Percentiles rank a stretch among this genome's conserved stretches.
These are phyloP conservation scores for Tuber melanosporum DNA, from an alignment of 495 filamentous ascomycete species.

Conservation along the genomic window DNA sequence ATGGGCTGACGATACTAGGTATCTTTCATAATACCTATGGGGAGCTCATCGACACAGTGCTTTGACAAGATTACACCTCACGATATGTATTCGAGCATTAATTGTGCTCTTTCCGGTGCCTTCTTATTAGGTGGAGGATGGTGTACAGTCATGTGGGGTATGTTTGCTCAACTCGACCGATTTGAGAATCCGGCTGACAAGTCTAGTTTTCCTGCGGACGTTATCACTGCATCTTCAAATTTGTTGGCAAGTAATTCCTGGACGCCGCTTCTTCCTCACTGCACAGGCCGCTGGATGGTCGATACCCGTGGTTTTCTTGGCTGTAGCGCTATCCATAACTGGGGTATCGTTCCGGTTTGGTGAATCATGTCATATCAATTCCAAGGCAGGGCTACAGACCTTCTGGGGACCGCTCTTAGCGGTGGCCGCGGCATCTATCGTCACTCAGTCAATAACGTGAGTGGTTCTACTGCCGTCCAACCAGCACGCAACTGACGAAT, in stretches of 20 bases:
- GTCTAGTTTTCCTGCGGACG: slow-evolving; percentile 70
- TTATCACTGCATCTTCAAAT: slow-evolving; percentile 94
- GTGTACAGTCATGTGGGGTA: slow-evolving; percentile 73
- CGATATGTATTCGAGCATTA: slow-evolving; percentile 73
- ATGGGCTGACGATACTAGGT: slow-evolving; percentile 47
- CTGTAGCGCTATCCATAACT: slow-evolving; percentile 70
- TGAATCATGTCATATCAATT: slow-evolving; percentile 84
- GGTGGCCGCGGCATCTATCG: slow-evolving; percentile 66
- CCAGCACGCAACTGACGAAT: background rate
- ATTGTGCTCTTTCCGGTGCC: slow-evolving; percentile 83
- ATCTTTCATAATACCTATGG: slow-evolving; percentile 87
- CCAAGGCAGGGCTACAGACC: slow-evolving; percentile 65
- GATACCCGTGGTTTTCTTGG: slow-evolving; percentile 64
- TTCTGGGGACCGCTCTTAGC: slow-evolving; percentile 88
- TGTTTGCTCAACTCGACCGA: slow-evolving; percentile 22
- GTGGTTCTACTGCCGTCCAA: slow-evolving; percentile 42
- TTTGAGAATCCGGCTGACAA: slow-evolving; percentile 13
- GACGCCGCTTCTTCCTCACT: slow-evolving; percentile 81
- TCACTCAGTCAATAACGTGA: slow-evolving; percentile 61
- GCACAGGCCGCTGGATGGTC: slow-evolving; percentile 77
- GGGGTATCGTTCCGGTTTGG: slow-evolving; percentile 94
- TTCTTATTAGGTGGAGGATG: slow-evolving; percentile 80
- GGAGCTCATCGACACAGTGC: slow-evolving; percentile 68
- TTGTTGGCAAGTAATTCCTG: slow-evolving; percentile 89
- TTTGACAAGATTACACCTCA: slow-evolving; percentile 86